Evolutionary conservation across 75 land plant species (phyloP).

Genomic region (Cunninghamia lanceolata): DNA sequence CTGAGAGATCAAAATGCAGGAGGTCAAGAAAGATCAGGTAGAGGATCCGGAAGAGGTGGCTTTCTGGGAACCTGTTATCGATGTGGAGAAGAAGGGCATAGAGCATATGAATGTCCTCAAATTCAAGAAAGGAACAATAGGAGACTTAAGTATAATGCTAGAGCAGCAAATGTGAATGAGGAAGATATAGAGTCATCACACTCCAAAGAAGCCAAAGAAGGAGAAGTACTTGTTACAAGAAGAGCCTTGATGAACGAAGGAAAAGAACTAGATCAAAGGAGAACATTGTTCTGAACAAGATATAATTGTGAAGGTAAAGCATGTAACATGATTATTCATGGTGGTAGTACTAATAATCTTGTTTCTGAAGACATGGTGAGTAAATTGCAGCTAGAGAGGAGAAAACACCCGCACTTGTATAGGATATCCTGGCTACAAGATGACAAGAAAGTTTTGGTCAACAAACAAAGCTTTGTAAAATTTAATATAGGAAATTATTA

Average conservation of each 20-base stretch:
- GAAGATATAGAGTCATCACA: neutral
- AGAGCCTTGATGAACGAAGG: neutral
- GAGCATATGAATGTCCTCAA: neutral
- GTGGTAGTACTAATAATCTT: neutral
- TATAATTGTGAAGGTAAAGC: neutral
- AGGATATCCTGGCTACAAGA: slow-evolving; percentile 8
- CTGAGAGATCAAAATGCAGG: neutral
- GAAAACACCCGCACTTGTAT: neutral
- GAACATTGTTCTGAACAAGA: neutral
- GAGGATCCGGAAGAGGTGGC: neutral
- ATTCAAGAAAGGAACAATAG: neutral
- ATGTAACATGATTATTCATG: slow-evolving; percentile 4
- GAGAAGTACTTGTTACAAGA: neutral
- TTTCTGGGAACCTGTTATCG: neutral
- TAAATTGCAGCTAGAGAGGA: neutral
- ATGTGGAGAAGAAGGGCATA: neutral
- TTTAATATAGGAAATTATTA: neutral
- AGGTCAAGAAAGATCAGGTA: neutral
- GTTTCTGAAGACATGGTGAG: neutral
- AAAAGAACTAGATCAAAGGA: neutral
- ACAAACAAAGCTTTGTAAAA: neutral
- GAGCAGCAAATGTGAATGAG: neutral
- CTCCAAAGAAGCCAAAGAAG: neutral
- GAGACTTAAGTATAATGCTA: neutral
- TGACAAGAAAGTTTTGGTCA: neutral